Conservation (phyloP, 2,329 filamentous ascomycete genomes). For the Fusarium luffae region DNA sequence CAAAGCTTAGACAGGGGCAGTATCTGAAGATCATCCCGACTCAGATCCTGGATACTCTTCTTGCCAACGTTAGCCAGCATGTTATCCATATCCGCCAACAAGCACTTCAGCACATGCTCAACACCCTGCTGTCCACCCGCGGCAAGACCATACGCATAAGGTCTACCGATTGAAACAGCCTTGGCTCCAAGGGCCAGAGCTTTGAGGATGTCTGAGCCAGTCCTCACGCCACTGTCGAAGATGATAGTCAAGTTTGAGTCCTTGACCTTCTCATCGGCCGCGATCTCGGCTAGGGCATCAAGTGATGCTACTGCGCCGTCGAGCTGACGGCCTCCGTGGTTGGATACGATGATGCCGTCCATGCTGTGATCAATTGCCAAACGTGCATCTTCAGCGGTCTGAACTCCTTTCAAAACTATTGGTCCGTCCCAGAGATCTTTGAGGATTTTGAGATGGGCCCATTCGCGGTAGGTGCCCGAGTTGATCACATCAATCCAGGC, state of each 20-base stretch:
- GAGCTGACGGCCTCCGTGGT: constrained; percentile 57
- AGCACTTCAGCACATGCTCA: constrained; percentile 60
- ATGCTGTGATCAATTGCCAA: constrained; percentile 52
- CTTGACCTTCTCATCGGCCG: constrained; percentile 62
- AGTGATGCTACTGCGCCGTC: constrained; percentile 61
- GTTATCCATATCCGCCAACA: constrained; percentile 59
- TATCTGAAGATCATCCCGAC: constrained; percentile 34
- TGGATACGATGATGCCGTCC: constrained; percentile 56
- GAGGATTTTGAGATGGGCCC: constrained; percentile 71
- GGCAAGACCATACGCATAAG: constrained; percentile 52
- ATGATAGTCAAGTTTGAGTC: constrained; percentile 62
- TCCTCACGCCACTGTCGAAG: constrained; percentile 56
- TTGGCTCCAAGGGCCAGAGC: constrained; percentile 55
- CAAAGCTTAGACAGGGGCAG: constrained; percentile 16
- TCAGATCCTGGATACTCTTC: constrained; percentile 48
- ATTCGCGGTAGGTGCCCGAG: constrained; percentile 62
- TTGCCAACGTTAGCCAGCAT: constrained; percentile 67
- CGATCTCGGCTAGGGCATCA: constrained; percentile 60
- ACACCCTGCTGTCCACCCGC: constrained; percentile 61
- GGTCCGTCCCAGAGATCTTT: constrained; percentile 69
- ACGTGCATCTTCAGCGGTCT: constrained; percentile 55
- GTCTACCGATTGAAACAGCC: constrained; percentile 58
- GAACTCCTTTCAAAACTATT: constrained; percentile 56
- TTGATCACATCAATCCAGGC: constrained; percentile 42
- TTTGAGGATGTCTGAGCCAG: constrained; percentile 55